These are phyloP conservation scores for Rhododendron williamsianum DNA, from an alignment of 148 eudicot species.

Conservation along the genomic window DNA sequence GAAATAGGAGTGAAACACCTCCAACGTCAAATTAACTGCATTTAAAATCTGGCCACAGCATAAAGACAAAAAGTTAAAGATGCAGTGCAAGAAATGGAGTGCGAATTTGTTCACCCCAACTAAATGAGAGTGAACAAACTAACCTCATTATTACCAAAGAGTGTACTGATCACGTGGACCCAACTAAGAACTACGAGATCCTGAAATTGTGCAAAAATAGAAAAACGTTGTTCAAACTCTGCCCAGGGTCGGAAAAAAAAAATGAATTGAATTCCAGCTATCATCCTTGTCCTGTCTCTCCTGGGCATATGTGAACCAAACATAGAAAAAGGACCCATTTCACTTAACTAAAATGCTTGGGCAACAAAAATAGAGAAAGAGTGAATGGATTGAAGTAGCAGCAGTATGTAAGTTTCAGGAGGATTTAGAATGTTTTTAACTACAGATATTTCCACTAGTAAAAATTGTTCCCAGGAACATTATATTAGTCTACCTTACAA, in stretches of 20 bases:
- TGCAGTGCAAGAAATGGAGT: neutral
- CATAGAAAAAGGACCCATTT: neutral
- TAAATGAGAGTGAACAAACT: too few species aligned
- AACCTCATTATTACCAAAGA: too few species aligned
- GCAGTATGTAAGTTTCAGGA: neutral
- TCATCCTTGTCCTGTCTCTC: neutral
- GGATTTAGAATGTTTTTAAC: neutral
- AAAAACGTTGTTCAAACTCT: neutral
- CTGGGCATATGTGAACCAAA: neutral
- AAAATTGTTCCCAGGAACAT: neutral
- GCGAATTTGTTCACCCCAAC: too few species aligned
- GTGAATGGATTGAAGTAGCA: neutral
- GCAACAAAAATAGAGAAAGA: neutral
- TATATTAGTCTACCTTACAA: constrained; percentile 8
- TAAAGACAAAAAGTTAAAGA: neutral
- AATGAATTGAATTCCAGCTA: neutral
- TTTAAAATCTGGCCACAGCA: neutral
- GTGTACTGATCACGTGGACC: too few species aligned
- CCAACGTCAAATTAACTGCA: too few species aligned
- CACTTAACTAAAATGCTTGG: neutral
- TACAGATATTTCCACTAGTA: neutral
- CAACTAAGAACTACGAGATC: neutral
- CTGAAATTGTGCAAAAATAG: neutral
- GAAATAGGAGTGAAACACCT: too few species aligned
- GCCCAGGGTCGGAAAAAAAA: neutral